phyloP scores from a whole-genome alignment of 345 rosid species.

The Linum usitatissimum region DNA sequence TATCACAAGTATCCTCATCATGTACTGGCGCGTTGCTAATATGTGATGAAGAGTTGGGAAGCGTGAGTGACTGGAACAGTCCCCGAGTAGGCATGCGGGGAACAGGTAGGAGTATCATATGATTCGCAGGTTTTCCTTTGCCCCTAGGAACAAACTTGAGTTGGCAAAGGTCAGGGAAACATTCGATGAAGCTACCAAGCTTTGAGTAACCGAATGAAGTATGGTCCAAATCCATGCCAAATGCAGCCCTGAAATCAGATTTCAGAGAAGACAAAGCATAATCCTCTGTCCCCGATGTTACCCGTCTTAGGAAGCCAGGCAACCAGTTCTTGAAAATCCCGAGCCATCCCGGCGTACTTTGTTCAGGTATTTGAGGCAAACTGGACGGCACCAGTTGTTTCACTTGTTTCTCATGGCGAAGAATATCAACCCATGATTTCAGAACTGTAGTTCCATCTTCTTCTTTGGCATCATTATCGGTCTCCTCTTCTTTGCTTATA shows the following conservation, averaged over 20 bases:
- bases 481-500: constrained; percentile 13
- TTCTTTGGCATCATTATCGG: constrained; percentile 9
- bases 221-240: constrained; percentile 59
- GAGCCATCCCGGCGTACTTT: constrained; percentile 45
- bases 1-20: constrained; percentile 12
- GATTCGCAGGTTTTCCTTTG: constrained; percentile 37
- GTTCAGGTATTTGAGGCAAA: constrained; percentile 14
- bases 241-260: constrained; percentile 55
- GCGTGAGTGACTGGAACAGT: constrained; percentile 18
- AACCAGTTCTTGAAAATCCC: constrained; percentile 56
- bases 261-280: constrained; percentile 82
- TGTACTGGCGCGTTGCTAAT: constrained; percentile 1
- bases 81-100: constrained; percentile 16
- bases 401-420: constrained; percentile 22
- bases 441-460: constrained; percentile 19
- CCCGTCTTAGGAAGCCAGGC: constrained; percentile 36
- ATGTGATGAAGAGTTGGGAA: constrained; percentile 10
- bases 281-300: constrained; percentile 24
- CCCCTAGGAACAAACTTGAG: constrained; percentile 28
- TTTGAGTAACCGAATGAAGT: constrained; percentile 63
- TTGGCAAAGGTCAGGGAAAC: constrained; percentile 44
- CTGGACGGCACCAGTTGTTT: constrained; percentile 5
- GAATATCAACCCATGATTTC: constrained; percentile 37
- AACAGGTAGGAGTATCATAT: constrained; percentile 54
- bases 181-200: constrained; percentile 60